Evolutionary conservation across 2,329 filamentous ascomycete species (phyloP).

Genomic region (Xylariaceae sp.): DNA sequence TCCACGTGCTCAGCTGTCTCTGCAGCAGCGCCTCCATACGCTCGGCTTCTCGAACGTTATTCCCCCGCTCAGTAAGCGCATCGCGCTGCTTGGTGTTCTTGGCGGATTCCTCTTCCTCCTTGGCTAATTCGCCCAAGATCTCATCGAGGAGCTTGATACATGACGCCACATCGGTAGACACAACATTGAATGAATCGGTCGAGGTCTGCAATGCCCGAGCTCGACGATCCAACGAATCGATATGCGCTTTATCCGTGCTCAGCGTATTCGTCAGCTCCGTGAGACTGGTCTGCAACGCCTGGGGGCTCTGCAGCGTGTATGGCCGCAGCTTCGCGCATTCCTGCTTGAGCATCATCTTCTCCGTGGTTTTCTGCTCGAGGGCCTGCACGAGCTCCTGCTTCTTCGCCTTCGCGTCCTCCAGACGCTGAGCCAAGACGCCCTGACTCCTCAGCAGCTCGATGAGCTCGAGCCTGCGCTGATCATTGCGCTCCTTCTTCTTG

Average conservation of each 20-base stretch:
- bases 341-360: conserved; percentile 66
- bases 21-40: conserved; percentile 77
- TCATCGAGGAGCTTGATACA: conserved; percentile 89
- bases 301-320: conserved; percentile 86
- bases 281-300: conserved; percentile 73
- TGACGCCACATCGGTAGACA: conserved; percentile 76
- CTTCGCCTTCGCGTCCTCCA: conserved; percentile 77
- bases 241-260: conserved; percentile 71
- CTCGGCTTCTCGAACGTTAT: conserved; percentile 88
- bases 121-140: conserved; percentile 73
- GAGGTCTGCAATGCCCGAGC: conserved; percentile 89
- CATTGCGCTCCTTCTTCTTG: conserved; percentile 80
- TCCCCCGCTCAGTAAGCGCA: conserved; percentile 78
- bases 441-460: conserved; percentile 77
- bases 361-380: conserved; percentile 66
- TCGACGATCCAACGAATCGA: conserved; percentile 80
- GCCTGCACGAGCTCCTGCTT: conserved; percentile 69
- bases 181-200: conserved; percentile 79
- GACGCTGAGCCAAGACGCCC: conserved; percentile 72
- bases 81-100: conserved; percentile 79
- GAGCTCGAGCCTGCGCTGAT: conserved; percentile 77
- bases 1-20: conserved; percentile 79
- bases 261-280: conserved; percentile 77
- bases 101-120: conserved; percentile 85
- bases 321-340: conserved; percentile 86